These are phyloP conservation scores for Rhizoclosmatium globosum DNA, from an alignment of 192 early-diverging fungal genomes.

Conservation along the genomic window DNA sequence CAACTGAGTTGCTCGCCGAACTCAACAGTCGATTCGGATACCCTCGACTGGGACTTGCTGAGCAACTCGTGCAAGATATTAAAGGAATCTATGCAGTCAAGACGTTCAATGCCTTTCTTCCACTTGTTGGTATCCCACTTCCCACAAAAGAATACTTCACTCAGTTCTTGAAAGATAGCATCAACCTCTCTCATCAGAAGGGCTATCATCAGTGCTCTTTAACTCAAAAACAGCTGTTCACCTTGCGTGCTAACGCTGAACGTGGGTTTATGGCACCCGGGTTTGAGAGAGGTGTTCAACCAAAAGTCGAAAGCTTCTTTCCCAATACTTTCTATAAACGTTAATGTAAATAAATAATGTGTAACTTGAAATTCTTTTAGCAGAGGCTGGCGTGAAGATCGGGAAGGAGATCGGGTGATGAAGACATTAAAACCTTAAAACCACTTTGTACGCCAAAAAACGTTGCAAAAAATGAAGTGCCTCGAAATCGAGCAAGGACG, in stretches of 20 bases:
- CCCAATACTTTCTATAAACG: too few species aligned
- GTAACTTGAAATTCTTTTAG: too few species aligned
- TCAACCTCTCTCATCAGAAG: background rate
- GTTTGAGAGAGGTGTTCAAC: too few species aligned
- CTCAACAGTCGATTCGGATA: slow-evolving; percentile 13
- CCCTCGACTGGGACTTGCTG: background rate
- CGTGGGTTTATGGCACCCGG: background rate
- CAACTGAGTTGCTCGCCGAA: slow-evolving; percentile 1
- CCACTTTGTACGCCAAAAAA: too few species aligned
- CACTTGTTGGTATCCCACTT: slow-evolving; percentile 7
- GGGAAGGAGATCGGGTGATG: too few species aligned
- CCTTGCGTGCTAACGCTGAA: background rate
- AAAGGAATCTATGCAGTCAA: slow-evolving; percentile 17
- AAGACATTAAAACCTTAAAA: too few species aligned
- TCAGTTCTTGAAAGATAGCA: background rate
- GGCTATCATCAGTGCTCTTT: background rate
- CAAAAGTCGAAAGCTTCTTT: too few species aligned
- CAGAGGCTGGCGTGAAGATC: too few species aligned
- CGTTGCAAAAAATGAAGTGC: background rate
- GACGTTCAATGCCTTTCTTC: slow-evolving; percentile 7
- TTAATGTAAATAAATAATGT: too few species aligned
- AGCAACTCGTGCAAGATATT: slow-evolving; percentile 1
- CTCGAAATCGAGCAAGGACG: background rate
- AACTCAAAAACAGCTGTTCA: background rate
- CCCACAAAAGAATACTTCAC: slow-evolving; percentile 18